These are phyloP conservation scores for Beauveria sp. DNA, from an alignment of 2,329 filamentous ascomycete species.

Conservation along the genomic window DNA sequence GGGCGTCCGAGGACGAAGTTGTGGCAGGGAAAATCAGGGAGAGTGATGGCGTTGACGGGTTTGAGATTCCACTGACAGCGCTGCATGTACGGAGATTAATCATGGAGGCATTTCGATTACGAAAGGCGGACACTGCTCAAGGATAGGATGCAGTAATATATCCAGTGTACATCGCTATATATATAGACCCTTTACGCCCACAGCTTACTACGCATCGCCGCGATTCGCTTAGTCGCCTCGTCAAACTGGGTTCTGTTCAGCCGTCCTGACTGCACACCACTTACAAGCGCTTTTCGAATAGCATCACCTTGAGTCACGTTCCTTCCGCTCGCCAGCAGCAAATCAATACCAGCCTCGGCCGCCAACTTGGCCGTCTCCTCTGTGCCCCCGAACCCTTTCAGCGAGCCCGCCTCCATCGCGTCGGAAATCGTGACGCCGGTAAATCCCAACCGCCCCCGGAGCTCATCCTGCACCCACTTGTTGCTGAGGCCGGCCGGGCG, in stretches of 20 bases:
- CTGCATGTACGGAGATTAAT: conserved; percentile 21
- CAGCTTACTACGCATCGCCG: conserved; percentile 11
- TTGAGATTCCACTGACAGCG: conserved; percentile 24
- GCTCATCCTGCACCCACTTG: conserved; percentile 15
- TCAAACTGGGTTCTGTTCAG: conserved; percentile 14
- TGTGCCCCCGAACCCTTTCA: conserved; percentile 10
- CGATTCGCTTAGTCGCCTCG: conserved; percentile 15
- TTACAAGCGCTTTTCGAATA: conserved; percentile 13
- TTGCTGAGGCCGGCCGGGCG: conserved; percentile 16
- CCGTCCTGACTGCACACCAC: conserved; percentile 6
- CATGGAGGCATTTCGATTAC: conserved; percentile 24
- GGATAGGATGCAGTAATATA: neutral
- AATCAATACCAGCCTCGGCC: conserved; percentile 15
- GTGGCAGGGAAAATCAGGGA: conserved; percentile 20
- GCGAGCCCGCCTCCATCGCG: conserved; percentile 15
- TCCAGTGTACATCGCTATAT: neutral
- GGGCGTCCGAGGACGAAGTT: conserved; percentile 33
- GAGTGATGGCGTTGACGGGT: conserved; percentile 5
- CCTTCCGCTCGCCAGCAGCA: conserved; percentile 15
- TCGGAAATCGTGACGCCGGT: conserved; percentile 16
- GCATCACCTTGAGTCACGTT: conserved; percentile 15
- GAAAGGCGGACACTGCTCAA: conserved; percentile 13
- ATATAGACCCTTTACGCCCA: neutral
- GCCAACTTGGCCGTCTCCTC: conserved; percentile 11
- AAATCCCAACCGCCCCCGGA: conserved; percentile 15